These are phyloP conservation scores for Talaromyces islandicus DNA, from an alignment of 2,329 filamentous ascomycete genomes.

Conservation along the genomic window DNA sequence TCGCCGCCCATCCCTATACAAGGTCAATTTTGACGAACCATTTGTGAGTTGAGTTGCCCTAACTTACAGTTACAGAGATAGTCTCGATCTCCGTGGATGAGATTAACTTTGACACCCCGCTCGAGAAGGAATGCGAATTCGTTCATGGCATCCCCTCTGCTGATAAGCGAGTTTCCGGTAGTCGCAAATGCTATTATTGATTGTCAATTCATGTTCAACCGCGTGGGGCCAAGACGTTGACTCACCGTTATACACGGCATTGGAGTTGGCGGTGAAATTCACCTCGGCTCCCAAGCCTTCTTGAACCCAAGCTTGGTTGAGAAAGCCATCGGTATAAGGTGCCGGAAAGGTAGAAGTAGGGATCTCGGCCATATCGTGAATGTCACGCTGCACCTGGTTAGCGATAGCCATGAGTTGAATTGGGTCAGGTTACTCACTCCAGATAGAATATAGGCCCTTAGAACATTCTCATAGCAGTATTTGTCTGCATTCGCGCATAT, in stretches of 20 bases:
- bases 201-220: background rate
- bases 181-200: background rate
- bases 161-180: background rate
- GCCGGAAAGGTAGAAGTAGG: background rate
- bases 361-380: background rate
- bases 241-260: slow-evolving; percentile 31
- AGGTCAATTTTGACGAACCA: background rate
- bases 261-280: slow-evolving; percentile 49
- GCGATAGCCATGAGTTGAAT: background rate
- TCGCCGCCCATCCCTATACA: slow-evolving; percentile 48
- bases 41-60: background rate
- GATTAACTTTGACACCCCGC: slow-evolving; percentile 49
- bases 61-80: slow-evolving; percentile 23
- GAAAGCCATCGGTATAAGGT: slow-evolving; percentile 42
- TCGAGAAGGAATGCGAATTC: slow-evolving; percentile 47
- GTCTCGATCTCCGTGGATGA: slow-evolving; percentile 55
- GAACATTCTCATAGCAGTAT: slow-evolving; percentile 42
- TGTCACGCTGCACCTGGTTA: background rate
- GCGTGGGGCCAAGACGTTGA: background rate
- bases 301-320: slow-evolving; percentile 54
- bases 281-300: slow-evolving; percentile 53
- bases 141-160: slow-evolving; percentile 12
- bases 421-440: background rate
- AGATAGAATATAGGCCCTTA: slow-evolving; percentile 18
- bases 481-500: slow-evolving; percentile 41